Base-by-base conservation (phyloP, 2,329 filamentous ascomycete genomes). In the Dactylellina drechsleri region DNA sequence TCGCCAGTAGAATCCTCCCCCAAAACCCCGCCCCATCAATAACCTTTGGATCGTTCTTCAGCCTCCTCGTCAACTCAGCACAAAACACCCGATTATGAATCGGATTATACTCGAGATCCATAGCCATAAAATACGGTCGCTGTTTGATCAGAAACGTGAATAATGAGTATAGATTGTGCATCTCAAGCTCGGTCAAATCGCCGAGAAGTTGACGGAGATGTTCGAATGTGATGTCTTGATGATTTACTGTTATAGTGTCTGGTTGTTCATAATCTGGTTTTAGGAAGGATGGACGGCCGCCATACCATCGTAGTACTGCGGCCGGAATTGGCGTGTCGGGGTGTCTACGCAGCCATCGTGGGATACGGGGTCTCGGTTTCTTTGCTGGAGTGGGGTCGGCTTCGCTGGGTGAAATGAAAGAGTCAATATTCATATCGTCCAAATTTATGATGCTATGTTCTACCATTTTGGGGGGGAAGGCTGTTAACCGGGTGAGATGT, bases 11-110 rank as follows among this genome's bases (percentile, higher is more conserved):
- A 41, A 67, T 41, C 43, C 59, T 67, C 16, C 15, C 54, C 64
- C 64, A 67, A 8, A 67, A 23, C 4, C 53, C 53, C n/a, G 41
- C 10, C 4, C 64, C 64, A 43, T 67, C 64, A 2, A 67, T 67
- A 10, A 67, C 54, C 10, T 41, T 40, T 1, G 53, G 45, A 45
- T 67, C 64, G 18, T 52, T 50, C 10, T 53, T 43, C 13, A 67
- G 15, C 2, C 26, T 6, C 16, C 7, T 41, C 2, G 64, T 67
- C 16, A 67, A 31, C 18, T 50, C 43, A 1, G 41, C 15, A 15
- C 43, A 59, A 28, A 67, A 67, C n/a, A 59, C 47, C 3, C 41
- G 45, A 6, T 23, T 52, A 43, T 67, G 54, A 26, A 52, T 67
- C 4, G 53, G 54, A 28, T 67, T 53, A 10, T 12, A 4, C 1